Percentiles rank a stretch among this genome's conserved stretches.
Conservation (phyloP, 805 yeast genomes). For the Saccharomyces kudriavzevii region DNA sequence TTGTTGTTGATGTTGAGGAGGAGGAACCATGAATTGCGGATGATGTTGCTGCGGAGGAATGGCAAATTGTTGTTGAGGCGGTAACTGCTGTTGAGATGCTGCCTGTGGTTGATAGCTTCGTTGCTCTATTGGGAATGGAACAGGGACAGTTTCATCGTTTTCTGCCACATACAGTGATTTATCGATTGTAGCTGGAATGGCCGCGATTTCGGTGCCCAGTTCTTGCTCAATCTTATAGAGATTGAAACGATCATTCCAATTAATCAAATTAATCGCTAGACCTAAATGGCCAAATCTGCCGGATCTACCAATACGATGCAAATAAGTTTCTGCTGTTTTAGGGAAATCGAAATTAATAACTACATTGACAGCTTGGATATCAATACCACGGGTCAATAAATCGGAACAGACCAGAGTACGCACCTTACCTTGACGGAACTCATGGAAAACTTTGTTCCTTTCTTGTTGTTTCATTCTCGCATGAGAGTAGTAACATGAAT, state of each 20-base stretch:
- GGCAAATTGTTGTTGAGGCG: slow-evolving; percentile 17
- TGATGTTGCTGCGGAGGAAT: slow-evolving; percentile 3
- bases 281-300: slow-evolving; percentile 99
- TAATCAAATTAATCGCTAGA: slow-evolving; percentile 90
- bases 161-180: slow-evolving; percentile 81
- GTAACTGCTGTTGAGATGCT: slow-evolving; percentile 17
- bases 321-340: slow-evolving; percentile 91
- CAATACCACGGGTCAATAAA: slow-evolving; percentile 94
- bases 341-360: slow-evolving; percentile 98
- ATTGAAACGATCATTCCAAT: slow-evolving; percentile 93
- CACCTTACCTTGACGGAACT: slow-evolving; percentile 95
- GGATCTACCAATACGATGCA: slow-evolving; percentile 97
- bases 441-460: slow-evolving; percentile 96
- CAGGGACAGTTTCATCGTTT: slow-evolving; percentile 65
- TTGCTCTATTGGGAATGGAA: slow-evolving; percentile 73
- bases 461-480: slow-evolving; percentile 97
- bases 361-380: slow-evolving; percentile 96
- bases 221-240: slow-evolving; percentile 94
- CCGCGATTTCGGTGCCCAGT: slow-evolving; percentile 93
- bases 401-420: slow-evolving; percentile 96
- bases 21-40: slow-evolving; percentile 1
- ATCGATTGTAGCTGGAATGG: slow-evolving; percentile 92
- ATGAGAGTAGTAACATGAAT: slow-evolving; percentile 93
- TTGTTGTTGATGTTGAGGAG: slow-evolving; percentile 22
- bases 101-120: slow-evolving; percentile 7